A percentile compares a stretch with the other conserved stretches of the same genome.
These are phyloP conservation scores for Yarrowia alimentaria DNA, from an alignment of 805 yeast species.

Conservation along the genomic window DNA sequence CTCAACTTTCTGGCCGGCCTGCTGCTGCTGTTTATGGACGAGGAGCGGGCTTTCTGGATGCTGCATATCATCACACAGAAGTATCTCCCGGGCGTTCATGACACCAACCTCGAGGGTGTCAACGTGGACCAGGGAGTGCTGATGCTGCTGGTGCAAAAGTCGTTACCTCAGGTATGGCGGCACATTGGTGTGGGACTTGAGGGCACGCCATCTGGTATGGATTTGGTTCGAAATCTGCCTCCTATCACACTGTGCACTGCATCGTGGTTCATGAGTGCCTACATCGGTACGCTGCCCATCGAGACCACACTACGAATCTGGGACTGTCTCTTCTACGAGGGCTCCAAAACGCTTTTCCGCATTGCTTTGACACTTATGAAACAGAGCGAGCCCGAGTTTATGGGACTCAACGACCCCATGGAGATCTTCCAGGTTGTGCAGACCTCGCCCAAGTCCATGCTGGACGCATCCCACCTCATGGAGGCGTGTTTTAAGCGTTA, in stretches of 20 bases:
- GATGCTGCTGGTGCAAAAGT: conserved; percentile 80
- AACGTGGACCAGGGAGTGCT: conserved; percentile 92
- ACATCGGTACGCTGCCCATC: conserved; percentile 83
- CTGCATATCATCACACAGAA: conserved; percentile 82
- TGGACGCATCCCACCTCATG: conserved; percentile 38
- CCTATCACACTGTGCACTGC: conserved; percentile 92
- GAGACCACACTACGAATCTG: conserved; percentile 86
- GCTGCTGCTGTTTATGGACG: conserved; percentile 78
- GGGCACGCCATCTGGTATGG: conserved; percentile 36
- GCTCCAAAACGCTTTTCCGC: conserved; percentile 80
- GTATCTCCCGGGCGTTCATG: conserved; percentile 88
- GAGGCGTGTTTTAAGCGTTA: conserved; percentile 34
- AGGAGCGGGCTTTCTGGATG: conserved; percentile 95
- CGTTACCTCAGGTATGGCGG: conserved; percentile 78
- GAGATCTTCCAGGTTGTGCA: conserved; percentile 83
- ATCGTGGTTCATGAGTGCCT: conserved; percentile 98
- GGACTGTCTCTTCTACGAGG: conserved; percentile 95
- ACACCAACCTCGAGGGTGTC: conserved; percentile 86
- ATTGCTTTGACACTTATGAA: conserved; percentile 78
- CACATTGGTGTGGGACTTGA: conserved; percentile 46
- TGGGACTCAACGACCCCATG: conserved; percentile 46
- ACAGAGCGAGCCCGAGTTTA: conserved; percentile 64
- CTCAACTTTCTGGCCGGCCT: conserved; percentile 90
- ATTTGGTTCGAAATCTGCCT: conserved; percentile 68
- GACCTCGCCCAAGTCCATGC: conserved; percentile 66